Conservation (phyloP, 108 stramenopile species). For the Nitzschia palea region DNA sequence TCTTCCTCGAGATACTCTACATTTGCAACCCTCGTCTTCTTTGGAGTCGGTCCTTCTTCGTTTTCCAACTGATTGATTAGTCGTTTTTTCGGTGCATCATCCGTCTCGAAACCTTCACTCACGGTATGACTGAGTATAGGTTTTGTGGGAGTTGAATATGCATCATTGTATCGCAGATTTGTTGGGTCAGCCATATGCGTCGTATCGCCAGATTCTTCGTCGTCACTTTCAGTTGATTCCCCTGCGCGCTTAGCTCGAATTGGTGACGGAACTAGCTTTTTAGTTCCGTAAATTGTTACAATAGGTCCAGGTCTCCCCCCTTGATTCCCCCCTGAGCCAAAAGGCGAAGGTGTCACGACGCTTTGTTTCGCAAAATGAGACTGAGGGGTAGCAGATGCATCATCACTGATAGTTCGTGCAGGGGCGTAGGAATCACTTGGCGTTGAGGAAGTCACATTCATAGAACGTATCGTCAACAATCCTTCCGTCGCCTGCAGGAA, state of each 20-base stretch:
- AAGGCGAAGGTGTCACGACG: constrained; percentile 21
- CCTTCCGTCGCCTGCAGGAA: constrained; percentile 6
- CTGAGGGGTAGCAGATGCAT: constrained; percentile 4
- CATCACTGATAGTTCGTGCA: background rate
- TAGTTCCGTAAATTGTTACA: constrained; percentile 20
- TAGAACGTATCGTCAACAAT: constrained; percentile 3
- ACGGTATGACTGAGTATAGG: background rate
- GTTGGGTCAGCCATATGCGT: background rate
- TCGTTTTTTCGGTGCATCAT: constrained; percentile 1
- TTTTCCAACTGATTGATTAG: constrained; percentile 2
- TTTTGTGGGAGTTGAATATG: constrained; percentile 12
- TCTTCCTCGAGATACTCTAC: background rate
- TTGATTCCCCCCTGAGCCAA: background rate
- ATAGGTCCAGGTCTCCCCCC: constrained; percentile 4
- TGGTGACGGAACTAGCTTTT: constrained; percentile 17
- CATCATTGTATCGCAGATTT: constrained; percentile 8
- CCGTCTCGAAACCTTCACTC: background rate
- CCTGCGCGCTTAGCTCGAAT: constrained; percentile 25
- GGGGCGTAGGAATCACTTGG: background rate
- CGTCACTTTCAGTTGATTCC: constrained; percentile 22
- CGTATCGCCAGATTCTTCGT: background rate
- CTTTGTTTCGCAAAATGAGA: background rate
- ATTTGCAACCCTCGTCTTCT: background rate
- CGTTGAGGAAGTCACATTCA: background rate
- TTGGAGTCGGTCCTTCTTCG: background rate